These are phyloP conservation scores for Ammopiptanthus mongolicus DNA, from an alignment of 306 rosid genomes.

Conservation along the genomic window DNA sequence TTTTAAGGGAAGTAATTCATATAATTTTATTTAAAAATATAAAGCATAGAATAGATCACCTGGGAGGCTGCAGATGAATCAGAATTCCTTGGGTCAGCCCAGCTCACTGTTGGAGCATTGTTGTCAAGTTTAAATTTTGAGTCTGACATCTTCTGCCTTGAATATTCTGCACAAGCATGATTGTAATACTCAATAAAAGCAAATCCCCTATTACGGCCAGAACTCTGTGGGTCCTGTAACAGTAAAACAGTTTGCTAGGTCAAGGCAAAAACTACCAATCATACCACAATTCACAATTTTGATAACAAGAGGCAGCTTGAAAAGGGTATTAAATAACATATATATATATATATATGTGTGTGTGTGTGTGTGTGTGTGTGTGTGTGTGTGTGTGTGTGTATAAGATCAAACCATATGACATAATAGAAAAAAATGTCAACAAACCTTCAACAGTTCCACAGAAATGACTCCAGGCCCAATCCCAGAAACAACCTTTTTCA, in stretches of 20 bases:
- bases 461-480: constrained; percentile 65
- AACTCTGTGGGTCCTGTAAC: constrained; percentile 49
- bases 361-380: no score
- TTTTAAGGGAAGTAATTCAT: background rate
- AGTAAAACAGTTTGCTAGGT: constrained; percentile 15
- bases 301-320: background rate
- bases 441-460: constrained; percentile 61
- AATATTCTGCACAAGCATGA: constrained; percentile 63
- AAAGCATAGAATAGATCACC: constrained; percentile 31
- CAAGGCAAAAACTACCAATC: constrained; percentile 9
- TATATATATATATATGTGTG: no score
- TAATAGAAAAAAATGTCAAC: background rate
- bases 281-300: background rate
- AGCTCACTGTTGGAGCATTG: constrained; percentile 64
- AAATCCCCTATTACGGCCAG: constrained; percentile 55
- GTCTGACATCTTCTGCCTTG: constrained; percentile 60
- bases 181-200: constrained; percentile 66
- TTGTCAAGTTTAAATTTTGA: constrained; percentile 59
- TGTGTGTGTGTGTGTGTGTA: no score
- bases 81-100: constrained; percentile 71
- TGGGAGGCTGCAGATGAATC: constrained; percentile 58
- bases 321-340: background rate
- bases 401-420: background rate
- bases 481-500: constrained; percentile 45
- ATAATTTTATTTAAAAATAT: background rate